Percentiles rank a stretch among this genome's conserved stretches.
phyloP scores from a whole-genome alignment of 2,329 filamentous ascomycete species.

The Trichoderma cornu-damae region DNA sequence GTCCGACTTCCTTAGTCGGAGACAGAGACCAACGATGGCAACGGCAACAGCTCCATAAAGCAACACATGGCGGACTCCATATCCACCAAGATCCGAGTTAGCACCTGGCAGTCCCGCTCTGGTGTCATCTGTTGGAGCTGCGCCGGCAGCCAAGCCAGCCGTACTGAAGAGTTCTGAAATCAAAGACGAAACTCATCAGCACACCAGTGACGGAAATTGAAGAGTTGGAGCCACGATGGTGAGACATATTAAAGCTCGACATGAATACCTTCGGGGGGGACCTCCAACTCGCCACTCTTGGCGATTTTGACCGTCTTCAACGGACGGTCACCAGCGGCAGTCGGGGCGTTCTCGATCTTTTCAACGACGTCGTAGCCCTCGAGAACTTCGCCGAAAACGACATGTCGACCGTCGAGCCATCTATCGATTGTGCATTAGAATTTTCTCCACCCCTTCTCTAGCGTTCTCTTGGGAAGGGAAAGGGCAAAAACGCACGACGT shows the following conservation, averaged over 20 bases:
- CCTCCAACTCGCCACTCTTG: conserved; percentile 78
- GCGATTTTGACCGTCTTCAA: conserved; percentile 64
- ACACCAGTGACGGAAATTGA: conserved; percentile 28
- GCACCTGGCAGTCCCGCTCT: background rate
- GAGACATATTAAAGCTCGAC: conserved; percentile 64
- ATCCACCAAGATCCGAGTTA: conserved; percentile 24
- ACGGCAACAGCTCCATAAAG: conserved; percentile 46
- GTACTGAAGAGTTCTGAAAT: conserved; percentile 29
- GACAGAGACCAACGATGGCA: conserved; percentile 39
- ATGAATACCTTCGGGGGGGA: conserved; percentile 88
- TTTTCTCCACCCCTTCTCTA: conserved; percentile 10
- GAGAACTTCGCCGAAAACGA: conserved; percentile 83
- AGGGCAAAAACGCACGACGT: conserved; percentile 55
- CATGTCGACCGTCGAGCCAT: conserved; percentile 79
- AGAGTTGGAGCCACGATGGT: conserved; percentile 20
- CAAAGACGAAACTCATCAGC: conserved; percentile 32
- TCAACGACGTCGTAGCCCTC: conserved; percentile 79
- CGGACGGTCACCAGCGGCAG: conserved; percentile 63
- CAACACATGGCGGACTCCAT: conserved; percentile 45
- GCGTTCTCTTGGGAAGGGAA: background rate
- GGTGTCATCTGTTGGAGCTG: conserved; percentile 18
- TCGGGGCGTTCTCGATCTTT: conserved; percentile 69
- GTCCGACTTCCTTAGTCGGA: conserved; percentile 37
- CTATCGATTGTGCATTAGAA: conserved; percentile 34
- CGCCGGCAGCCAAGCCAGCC: conserved; percentile 23